These are phyloP conservation scores for Corrigiola litoralis DNA, from an alignment of 179 eudicot genomes.

Conservation along the genomic window DNA sequence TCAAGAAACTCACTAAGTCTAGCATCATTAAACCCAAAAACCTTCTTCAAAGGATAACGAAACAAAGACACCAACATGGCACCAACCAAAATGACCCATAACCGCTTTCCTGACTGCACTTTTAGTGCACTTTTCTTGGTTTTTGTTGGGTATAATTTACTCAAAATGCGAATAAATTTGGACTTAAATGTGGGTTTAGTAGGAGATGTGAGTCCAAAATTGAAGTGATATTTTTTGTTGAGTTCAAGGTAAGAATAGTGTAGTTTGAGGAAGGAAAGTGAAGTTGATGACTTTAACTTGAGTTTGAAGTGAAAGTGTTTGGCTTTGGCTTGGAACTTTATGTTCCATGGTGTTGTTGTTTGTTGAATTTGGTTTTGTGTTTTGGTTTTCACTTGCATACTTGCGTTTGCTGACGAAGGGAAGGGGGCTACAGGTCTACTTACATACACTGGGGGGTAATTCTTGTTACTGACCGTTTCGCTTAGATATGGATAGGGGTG, in stretches of 20 bases:
- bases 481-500: too few relatives aligned
- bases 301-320: conserved; percentile 6
- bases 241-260: not conserved
- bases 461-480: too few relatives aligned
- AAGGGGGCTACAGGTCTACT: too few relatives aligned
- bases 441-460: too few relatives aligned
- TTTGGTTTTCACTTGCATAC: conserved; percentile 9
- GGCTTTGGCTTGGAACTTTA: conserved; percentile 9
- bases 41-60: not conserved
- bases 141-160: not conserved
- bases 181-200: conserved; percentile 14
- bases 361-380: not conserved
- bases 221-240: not conserved
- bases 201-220: not conserved
- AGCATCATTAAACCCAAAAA: conserved; percentile 3
- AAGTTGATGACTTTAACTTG: not conserved
- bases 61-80: conserved; percentile 17
- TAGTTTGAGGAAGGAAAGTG: not conserved
- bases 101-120: not conserved
- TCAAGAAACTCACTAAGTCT: not conserved
- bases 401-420: too few relatives aligned
- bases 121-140: not conserved
- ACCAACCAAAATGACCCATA: not conserved
- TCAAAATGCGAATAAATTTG: conserved; percentile 6
- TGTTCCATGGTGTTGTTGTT: conserved; percentile 19